A percentile compares a stretch with the other conserved stretches of the same genome.
phyloP scores from a whole-genome alignment of 495 filamentous ascomycete species.

The Schizothecium vesticola region DNA sequence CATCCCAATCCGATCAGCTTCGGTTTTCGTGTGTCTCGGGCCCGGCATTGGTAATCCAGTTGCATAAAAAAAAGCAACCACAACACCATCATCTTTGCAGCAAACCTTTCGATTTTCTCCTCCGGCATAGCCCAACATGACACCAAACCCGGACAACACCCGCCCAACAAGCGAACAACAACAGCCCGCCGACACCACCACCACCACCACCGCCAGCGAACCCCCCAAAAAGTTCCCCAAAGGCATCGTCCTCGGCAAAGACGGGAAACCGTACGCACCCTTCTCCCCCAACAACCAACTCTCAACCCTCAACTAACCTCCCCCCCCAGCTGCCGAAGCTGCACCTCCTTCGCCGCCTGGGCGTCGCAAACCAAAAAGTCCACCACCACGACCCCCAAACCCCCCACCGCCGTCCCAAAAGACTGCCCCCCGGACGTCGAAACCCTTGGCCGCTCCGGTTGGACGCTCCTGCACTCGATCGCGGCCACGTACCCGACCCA shows the following conservation, averaged over 20 bases:
- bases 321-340: constrained; percentile 73
- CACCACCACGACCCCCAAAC: constrained; percentile 35
- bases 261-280: constrained; percentile 85
- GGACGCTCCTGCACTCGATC: constrained; percentile 90
- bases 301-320: neutral
- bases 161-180: neutral
- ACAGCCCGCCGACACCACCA: neutral
- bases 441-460: constrained; percentile 73
- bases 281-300: neutral
- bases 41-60: neutral
- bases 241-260: constrained; percentile 79
- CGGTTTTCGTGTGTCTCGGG: neutral
- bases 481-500: constrained; percentile 74
- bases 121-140: neutral
- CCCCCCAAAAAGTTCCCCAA: constrained; percentile 53
- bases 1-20: neutral
- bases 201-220: constrained; percentile 9
- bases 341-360: constrained; percentile 63
- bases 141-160: neutral
- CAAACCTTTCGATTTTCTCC: neutral
- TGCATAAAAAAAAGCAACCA: neutral
- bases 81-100: neutral
- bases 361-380: constrained; percentile 57
- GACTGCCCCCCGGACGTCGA: constrained; percentile 82
- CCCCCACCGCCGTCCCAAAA: constrained; percentile 29